Percentiles rank a stretch among this genome's conserved stretches.
Evolutionary conservation across 345 rosid species (phyloP).

Genomic region (Lepidium sativum): DNA sequence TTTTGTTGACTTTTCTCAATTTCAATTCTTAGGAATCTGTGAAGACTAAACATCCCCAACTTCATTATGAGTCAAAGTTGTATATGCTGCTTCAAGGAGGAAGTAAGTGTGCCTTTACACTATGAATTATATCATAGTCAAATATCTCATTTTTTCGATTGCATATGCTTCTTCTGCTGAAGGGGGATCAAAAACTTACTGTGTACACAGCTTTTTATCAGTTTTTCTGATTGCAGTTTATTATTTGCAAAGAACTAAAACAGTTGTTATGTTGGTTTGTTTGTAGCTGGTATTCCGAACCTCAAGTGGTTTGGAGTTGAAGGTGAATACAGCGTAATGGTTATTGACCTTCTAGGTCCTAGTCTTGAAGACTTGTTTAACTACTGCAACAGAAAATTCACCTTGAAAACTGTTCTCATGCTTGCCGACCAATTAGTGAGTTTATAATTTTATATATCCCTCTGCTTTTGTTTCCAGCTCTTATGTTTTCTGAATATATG

Average conservation of each 20-base stretch:
- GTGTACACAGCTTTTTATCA: background rate
- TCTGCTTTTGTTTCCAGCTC: background rate
- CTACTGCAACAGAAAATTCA: slow-evolving; percentile 67
- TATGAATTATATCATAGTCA: background rate
- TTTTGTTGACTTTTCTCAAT: background rate
- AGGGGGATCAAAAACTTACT: background rate
- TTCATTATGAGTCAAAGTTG: slow-evolving; percentile 75
- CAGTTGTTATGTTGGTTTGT: background rate
- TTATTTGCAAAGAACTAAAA: background rate
- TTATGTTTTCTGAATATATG: background rate
- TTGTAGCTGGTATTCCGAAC: slow-evolving; percentile 71
- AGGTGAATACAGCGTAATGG: slow-evolving; percentile 71
- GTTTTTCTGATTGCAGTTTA: background rate
- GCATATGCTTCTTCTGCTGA: background rate
- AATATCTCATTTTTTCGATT: background rate
- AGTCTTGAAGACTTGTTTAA: slow-evolving; percentile 85
- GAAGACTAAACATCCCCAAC: slow-evolving; percentile 86
- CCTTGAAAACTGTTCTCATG: slow-evolving; percentile 79
- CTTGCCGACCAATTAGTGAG: slow-evolving; percentile 84
- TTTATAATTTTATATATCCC: slow-evolving; percentile 17
- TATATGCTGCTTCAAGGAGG: slow-evolving; percentile 91
- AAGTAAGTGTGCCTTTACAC: slow-evolving; percentile 38
- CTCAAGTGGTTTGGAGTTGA: slow-evolving; percentile 88
- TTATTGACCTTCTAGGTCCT: slow-evolving; percentile 82
- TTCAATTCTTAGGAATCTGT: slow-evolving; percentile 51